Evolutionary conservation across 495 filamentous ascomycete species (phyloP), one percentile per base, ranked within the genome.

Genomic region (Penicillium waksmanii): DNA sequence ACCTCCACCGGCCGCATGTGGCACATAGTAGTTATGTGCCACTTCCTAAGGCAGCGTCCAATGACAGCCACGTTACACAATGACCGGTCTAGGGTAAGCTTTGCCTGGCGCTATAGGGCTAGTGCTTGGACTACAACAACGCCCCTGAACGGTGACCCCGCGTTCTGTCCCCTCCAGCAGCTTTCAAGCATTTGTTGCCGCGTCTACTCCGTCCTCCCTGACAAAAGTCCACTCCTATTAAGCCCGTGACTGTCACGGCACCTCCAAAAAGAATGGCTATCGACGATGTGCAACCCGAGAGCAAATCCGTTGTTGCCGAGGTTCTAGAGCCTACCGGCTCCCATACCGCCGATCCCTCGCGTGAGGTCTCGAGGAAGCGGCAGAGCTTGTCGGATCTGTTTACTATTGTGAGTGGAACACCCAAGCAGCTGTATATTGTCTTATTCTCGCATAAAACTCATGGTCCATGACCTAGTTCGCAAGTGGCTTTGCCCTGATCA

Each of bases 401-500:
- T 57, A 81, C 78, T 6, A 81, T 81, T 53, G 73, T 75, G 60
- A 57, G 70, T 64, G 23, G 35, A 46, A 17, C 25, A 19, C 35
- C 19, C 5, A 48, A 44, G 12, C 31, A 51, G 34, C 42, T 35
- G 23, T 2, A 2, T 3, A 12, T 19, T 34, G 7, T 38, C 3
- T n/a, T 18, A 46, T 10, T 40, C 51, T 42, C 15, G 38, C 11
- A 23, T 47, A 4, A n/a, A 0, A 15, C 10, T 18, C 52, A 12
- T 9, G 21, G 5, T 44, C 46, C 42, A 57, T 12, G 2, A 23
- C 42, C 4, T 53, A 77, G 68, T 75, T 80, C 42, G 75, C 76
- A 35, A 70, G 76, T 23, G 80, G 80, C n/a, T 77, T 74, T 55
- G 80, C 80, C 8, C 64, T 82, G 18, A 79, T 83, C 55, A 81